phyloP scores from a whole-genome alignment of 306 rosid species.

The Notholithocarpus densiflorus region DNA sequence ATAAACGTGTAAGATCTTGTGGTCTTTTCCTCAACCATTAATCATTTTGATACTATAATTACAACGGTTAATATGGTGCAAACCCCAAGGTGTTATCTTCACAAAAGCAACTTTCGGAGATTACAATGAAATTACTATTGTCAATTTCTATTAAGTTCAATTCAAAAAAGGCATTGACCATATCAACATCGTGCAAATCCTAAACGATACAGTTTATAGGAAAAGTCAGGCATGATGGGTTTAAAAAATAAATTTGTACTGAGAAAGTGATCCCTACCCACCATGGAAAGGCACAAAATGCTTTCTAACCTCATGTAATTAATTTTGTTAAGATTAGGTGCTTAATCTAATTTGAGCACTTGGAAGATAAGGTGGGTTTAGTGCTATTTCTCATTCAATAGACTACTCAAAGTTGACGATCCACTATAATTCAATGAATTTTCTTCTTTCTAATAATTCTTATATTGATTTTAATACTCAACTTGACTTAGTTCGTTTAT shows the following conservation, averaged over 20 bases:
- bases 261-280: constrained; percentile 46
- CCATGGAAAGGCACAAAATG: constrained; percentile 35
- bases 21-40: constrained; percentile 25
- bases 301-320: constrained; percentile 31
- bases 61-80: constrained; percentile 25
- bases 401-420: constrained; percentile 7
- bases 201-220: constrained; percentile 32
- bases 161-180: constrained; percentile 29
- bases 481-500: neutral
- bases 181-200: constrained; percentile 16
- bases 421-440: constrained; percentile 9
- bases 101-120: constrained; percentile 29
- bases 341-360: constrained; percentile 41
- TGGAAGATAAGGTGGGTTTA: constrained; percentile 45
- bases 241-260: constrained; percentile 26
- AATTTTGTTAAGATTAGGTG: constrained; percentile 42
- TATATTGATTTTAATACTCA: neutral
- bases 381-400: constrained; percentile 44
- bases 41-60: constrained; percentile 22
- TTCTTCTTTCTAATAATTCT: neutral
- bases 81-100: constrained; percentile 35
- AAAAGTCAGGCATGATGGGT: constrained; percentile 34
- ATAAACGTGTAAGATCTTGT: constrained; percentile 19
- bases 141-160: constrained; percentile 18
- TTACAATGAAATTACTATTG: constrained; percentile 25